Base-by-base conservation (phyloP, 257 asterid species). In the Datura wrightii region DNA sequence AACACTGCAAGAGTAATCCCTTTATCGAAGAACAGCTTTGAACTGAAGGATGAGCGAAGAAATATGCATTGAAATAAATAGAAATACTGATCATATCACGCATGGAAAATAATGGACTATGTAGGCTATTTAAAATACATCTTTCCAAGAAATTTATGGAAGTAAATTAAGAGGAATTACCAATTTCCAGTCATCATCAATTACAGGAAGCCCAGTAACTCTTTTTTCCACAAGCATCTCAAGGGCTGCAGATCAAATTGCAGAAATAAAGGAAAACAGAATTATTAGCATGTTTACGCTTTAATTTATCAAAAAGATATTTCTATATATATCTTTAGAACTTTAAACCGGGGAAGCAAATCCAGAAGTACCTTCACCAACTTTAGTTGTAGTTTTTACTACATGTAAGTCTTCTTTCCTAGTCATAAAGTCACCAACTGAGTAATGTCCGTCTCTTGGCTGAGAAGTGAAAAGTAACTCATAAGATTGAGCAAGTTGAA, bases 381-480 rank as follows among this genome's bases (percentile, higher is more conserved):
- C 97, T n/a, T 96, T 85, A 34, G 98, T 94, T 72, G 94, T 89
- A 44, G 98, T 85, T 63, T 71, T 93, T 11, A 94, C 98, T 46
- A 93, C 95, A 83, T 92, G 93, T 85, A 96, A 86, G 62, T 84
- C 80, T 80, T 93, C 97, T 69, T 86, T 92, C 81, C 86, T 84
- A 24, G 99, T 96, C 99, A 96, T 96, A 85, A 96, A 94, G 88
- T 94, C 98, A 14, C 97, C 97, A 78, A 96, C 99, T 1, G 90
- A 92, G 86, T 91, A 94, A 65, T 88, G 54, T 80, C 89, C 89
- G 83, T 91, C 95, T 59, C 89, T 90, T 39, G 88, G 88, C 99
- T 96, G 92, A 81, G 83, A 85, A 55, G 13, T 72, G 53, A 52
- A 55, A 89, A 65, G 48, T 41, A 80, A 34, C 58, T 42, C 48